Percentiles rank a stretch among this genome's conserved stretches.
Conservation (phyloP, 2,329 filamentous ascomycete species). For the Pseudocercospora vitis region DNA sequence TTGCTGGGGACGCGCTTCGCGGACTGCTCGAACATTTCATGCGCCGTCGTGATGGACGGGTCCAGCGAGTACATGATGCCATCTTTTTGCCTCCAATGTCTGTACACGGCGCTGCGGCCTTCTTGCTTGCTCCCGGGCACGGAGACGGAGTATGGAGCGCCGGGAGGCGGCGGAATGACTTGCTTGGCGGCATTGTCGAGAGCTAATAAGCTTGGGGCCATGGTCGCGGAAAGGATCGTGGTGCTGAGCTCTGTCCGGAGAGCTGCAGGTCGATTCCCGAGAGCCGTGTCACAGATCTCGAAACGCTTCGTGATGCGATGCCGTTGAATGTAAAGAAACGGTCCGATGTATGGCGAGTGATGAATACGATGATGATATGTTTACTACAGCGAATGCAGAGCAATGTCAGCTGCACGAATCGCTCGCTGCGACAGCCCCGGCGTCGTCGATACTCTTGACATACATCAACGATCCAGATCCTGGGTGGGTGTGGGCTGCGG, state of each 20-base stretch:
- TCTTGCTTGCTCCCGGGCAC: slow-evolving; percentile 72
- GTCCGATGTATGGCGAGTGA: neutral
- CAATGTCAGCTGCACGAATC: neutral
- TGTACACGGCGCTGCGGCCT: slow-evolving; percentile 74
- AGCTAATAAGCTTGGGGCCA: slow-evolving; percentile 25
- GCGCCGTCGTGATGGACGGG: slow-evolving; percentile 49
- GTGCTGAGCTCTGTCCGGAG: slow-evolving; percentile 4
- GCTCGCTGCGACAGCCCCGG: neutral
- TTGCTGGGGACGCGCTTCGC: slow-evolving; percentile 63
- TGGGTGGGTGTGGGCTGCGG: too few species aligned
- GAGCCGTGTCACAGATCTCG: neutral
- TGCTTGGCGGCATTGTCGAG: slow-evolving; percentile 49
- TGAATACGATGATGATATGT: neutral
- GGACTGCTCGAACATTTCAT: slow-evolving; percentile 40
- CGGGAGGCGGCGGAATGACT: slow-evolving; percentile 65
- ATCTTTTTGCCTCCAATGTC: slow-evolving; percentile 77
- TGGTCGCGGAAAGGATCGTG: slow-evolving; percentile 3
- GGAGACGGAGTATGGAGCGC: slow-evolving; percentile 74
- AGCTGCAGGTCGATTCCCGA: slow-evolving; percentile 9
- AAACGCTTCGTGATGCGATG: neutral
- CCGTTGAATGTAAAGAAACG: neutral
- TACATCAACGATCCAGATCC: neutral
- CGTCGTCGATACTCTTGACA: neutral
- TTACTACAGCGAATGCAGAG: neutral
- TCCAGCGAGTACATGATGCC: slow-evolving; percentile 71